Evolutionary conservation across 371 early-diverging fungal genomes (phyloP), one percentile per base, ranked within the genome.

Genomic region (Mucor lusitanicus): DNA sequence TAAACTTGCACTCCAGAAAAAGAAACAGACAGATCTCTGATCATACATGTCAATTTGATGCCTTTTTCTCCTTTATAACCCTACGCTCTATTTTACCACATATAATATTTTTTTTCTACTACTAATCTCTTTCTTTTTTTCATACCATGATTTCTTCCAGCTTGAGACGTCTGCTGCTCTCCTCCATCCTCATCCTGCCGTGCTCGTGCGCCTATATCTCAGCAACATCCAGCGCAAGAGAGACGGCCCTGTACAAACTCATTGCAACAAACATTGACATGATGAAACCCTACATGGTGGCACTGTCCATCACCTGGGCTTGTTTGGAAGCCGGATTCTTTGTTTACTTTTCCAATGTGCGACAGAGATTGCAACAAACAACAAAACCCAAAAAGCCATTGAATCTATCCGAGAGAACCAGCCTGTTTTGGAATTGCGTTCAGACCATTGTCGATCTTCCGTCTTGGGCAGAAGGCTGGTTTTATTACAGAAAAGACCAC

Each of bases 401-500:
- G 30, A 44, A 66, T 59, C 40, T 67, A 25, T n/a, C 64, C 33
- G 68, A 82, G 19, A 77, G 87, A 12, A 50, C 28, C 3, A 69
- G 55, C 19, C 37, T 85, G 3, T 86, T 77, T 60, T 75, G 79
- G 71, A 74, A 86, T 19, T 85, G 85, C 30, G 40, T 83, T 13
- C 69, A 72, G 6, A 79, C 78, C 9, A 65, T 86, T 11, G 54
- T 72, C 0, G 70, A 79, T 23, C 65, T 78, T n/a, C 61, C 71
- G 46, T 42, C 67, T 40, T 87, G 87, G 87, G 61, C 71, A 23
- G 75, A 69, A 28, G 86, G 84, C 6, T 87, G 87, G 87, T 87
- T 81, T 37, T 83, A 79, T 37, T 65, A 79, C 46, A 74, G 69
- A 28, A 69, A 78, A 13, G 64, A 75, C 17, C 68, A 76, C 1